Evolutionary conservation across 257 asterid species (phyloP), one percentile per base, ranked within the genome.

Genomic region (Lantana camara): DNA sequence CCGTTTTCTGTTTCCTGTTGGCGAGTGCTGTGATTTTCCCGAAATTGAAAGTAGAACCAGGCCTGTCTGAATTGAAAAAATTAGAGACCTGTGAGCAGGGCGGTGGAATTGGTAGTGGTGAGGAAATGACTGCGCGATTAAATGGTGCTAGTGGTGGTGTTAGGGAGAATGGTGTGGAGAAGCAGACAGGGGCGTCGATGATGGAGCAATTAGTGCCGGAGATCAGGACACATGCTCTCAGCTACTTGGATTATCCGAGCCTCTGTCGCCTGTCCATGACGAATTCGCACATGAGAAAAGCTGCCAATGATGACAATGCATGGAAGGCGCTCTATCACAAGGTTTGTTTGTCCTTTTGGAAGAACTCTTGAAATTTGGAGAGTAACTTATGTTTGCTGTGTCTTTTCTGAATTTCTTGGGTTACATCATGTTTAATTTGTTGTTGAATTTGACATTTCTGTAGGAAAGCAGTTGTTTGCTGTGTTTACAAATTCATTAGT

Each of bases 141-240:
- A 76, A 45, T 56, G 64, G 45, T 44, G 57, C 63, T 32, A 30
- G 68, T 57, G 40, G 66, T 62, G 66, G 71, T 57, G 54, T 57
- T 52, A 50, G 60, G 55, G 79, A 77, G 72, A 69, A 63, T 17
- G 75, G 74, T 48, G 81, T 73, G 53, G 89, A 79, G 71, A 81
- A 90, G 71, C 91, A 75, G 75, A 76, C 88, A 0, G 98, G 95
- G 53, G 91, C 91, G 15, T 91, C 99, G 60, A 94, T 94, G 98
- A 94, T 94, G 97, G 99, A 94, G 81, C 98, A 88, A 72, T 61
- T 94, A 80, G 97, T 94, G 75, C 99, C 99, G 72, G 99, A 94
- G 87, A 91, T 94, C 80, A 91, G 95, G 3, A 86, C 98, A 0
- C 98, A 94, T 66, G 97, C 98, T 32, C 78, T 94, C 53, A 88